phyloP scores from a whole-genome alignment of 306 rosid genomes.

The Acmispon strigosus region DNA sequence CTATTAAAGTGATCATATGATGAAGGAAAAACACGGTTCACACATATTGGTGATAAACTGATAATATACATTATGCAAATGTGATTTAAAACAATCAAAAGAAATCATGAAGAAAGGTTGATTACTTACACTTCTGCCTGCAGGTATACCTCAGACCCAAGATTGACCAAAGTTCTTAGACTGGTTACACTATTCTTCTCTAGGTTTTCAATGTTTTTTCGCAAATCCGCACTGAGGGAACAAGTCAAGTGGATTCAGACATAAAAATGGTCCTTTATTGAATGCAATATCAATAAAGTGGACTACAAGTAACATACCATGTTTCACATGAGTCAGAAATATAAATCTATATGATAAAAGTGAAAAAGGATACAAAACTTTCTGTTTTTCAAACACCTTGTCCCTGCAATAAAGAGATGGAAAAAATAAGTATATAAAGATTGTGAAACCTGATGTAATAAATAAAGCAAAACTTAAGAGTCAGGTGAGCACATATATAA shows the following conservation, averaged over 20 bases:
- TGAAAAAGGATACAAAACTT: slow-evolving; percentile 73
- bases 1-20: background rate
- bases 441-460: slow-evolving; percentile 4
- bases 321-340: background rate
- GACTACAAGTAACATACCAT: background rate
- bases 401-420: slow-evolving; percentile 51
- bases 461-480: background rate
- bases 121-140: slow-evolving; percentile 92
- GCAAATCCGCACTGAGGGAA: slow-evolving; percentile 62
- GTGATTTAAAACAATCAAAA: background rate
- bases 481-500: background rate
- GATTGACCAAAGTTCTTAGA: slow-evolving; percentile 78
- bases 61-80: background rate
- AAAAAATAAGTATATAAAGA: background rate
- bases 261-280: background rate
- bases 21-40: background rate
- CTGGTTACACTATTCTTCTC: slow-evolving; percentile 81
- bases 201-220: slow-evolving; percentile 71
- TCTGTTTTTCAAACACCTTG: slow-evolving; percentile 88
- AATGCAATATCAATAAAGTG: slow-evolving; percentile 9
- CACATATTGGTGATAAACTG: background rate
- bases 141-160: slow-evolving; percentile 87
- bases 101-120: background rate
- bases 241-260: slow-evolving; percentile 44
- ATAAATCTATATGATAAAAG: background rate